Base-by-base conservation (phyloP, 1,139 yeast genomes). In the Wickerhamiella infanticola region DNA sequence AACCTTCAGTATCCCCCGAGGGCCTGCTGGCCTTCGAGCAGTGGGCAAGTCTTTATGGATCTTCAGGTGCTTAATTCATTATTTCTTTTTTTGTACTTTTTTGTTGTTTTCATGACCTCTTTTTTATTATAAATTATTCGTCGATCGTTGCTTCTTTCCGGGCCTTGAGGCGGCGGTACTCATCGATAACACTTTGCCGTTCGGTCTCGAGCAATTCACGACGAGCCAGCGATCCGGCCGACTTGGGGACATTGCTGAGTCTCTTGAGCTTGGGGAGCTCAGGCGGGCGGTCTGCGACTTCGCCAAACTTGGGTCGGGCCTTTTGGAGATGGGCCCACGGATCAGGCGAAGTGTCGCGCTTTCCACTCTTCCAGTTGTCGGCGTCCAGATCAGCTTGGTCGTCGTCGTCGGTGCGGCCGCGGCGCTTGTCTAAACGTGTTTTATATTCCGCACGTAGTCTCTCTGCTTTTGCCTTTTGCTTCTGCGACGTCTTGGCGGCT, bases 31-130 rank as follows among this genome's bases (percentile, higher is more conserved):
- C 79, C 47, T 81, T 78, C 63, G 97, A 85, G 59, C 81, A 84
- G 44, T 90, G 98, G 98, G 94, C 96, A 3, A 61, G 67, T 31
- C 72, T 81, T 61, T 90, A 78, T 63, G 98, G 98, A 2, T 84
- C 95, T 5, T 81, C 93, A 24, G 96, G 96, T 39, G 95, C 85
- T 4, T 81, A 62, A 60, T 41, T 9, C 7, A 13, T 29, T 8
- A 11, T 35, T 9, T 26, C n/a, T 37, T n/a, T 42, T 33, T 38
- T 29, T n/a, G 27, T 38, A 9, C 24, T 18, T 24, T 24, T 11
- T 18, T n/a, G 8, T 4, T 39, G 3, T 18, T 18, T 39, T 95
- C 85, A 4, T 81, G 62, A 60, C 40, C 9, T 8, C 24, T 29
- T 8, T 24, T 35, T 9, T 26, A 8, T 37, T n/a, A 37, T 33